Percentiles rank a stretch among this genome's conserved stretches.
Evolutionary conservation across 2,329 filamentous ascomycete species (phyloP).

Genomic region (Rhynchosporium agropyri): DNA sequence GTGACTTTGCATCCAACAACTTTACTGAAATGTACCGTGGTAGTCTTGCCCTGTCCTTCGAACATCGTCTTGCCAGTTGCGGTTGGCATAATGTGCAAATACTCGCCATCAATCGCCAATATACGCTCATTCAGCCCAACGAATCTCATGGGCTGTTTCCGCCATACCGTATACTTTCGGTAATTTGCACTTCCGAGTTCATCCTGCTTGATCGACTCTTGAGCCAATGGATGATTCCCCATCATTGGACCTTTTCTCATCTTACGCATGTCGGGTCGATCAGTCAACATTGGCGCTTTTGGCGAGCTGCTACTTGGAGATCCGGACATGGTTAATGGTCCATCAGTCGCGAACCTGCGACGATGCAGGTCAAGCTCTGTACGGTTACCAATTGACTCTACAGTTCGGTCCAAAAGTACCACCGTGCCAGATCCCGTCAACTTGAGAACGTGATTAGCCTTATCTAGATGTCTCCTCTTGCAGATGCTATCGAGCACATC

Average conservation of each 20-base stretch:
- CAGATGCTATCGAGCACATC: slow-evolving; percentile 81
- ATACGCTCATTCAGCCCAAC: slow-evolving; percentile 75
- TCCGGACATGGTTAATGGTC: slow-evolving; percentile 67
- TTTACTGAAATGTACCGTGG: slow-evolving; percentile 79
- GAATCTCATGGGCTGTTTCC: slow-evolving; percentile 82
- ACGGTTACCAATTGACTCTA: slow-evolving; percentile 76
- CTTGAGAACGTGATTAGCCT: slow-evolving; percentile 77
- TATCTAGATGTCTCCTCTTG: slow-evolving; percentile 76
- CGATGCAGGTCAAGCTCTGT: slow-evolving; percentile 75
- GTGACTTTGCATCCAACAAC: slow-evolving; percentile 82
- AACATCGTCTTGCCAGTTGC: slow-evolving; percentile 66
- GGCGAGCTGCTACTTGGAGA: slow-evolving; percentile 70
- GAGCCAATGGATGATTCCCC: slow-evolving; percentile 67
- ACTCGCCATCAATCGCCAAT: slow-evolving; percentile 81
- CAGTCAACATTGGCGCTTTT: slow-evolving; percentile 56
- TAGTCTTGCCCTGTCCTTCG: slow-evolving; percentile 69
- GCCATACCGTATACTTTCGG: slow-evolving; percentile 78
- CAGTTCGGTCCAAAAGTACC: slow-evolving; percentile 74
- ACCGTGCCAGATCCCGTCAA: slow-evolving; percentile 74
- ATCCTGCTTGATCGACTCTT: slow-evolving; percentile 62
- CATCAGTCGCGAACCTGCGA: slow-evolving; percentile 74
- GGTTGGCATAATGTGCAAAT: slow-evolving; percentile 80
- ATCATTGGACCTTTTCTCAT: slow-evolving; percentile 58
- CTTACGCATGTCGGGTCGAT: slow-evolving; percentile 49
- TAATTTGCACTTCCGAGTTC: slow-evolving; percentile 62